These are phyloP conservation scores for Trametes meyenii DNA, from an alignment of 768 basidiomycete species.

Conservation along the genomic window DNA sequence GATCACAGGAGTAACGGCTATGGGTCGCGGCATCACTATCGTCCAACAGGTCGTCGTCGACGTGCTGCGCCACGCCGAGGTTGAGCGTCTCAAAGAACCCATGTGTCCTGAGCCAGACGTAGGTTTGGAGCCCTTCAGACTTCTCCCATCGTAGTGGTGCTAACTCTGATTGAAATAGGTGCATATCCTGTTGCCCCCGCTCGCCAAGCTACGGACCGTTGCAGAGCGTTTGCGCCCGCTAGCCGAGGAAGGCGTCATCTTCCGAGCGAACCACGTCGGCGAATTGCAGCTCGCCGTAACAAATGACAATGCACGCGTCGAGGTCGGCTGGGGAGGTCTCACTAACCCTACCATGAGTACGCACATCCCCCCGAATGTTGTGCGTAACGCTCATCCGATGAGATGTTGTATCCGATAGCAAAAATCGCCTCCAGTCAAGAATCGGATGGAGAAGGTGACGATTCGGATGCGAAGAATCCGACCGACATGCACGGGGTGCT, in stretches of 20 bases:
- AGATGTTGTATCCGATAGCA: slow-evolving; percentile 13
- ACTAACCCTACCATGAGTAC: slow-evolving; percentile 60
- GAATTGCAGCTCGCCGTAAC: slow-evolving; percentile 55
- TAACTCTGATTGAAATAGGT: slow-evolving; percentile 48
- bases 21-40: slow-evolving; percentile 65
- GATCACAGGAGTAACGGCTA: slow-evolving; percentile 64
- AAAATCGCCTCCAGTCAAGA: slow-evolving; percentile 28
- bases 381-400: not conserved
- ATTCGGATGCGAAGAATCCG: slow-evolving; percentile 49
- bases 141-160: not conserved
- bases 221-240: slow-evolving; percentile 74
- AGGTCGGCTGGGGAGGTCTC: slow-evolving; percentile 80
- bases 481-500: slow-evolving; percentile 64
- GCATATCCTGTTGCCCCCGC: slow-evolving; percentile 74
- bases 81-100: slow-evolving; percentile 74
- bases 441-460: slow-evolving; percentile 30
- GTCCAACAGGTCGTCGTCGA: slow-evolving; percentile 83
- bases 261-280: slow-evolving; percentile 71
- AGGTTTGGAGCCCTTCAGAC: slow-evolving; percentile 29
- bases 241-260: slow-evolving; percentile 60
- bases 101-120: slow-evolving; percentile 88
- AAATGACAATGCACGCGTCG: slow-evolving; percentile 75
- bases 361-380: not conserved
- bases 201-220: slow-evolving; percentile 76
- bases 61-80: slow-evolving; percentile 75